Conservation (phyloP, 2,329 filamentous ascomycete species). For the Fusarium compactum region DNA sequence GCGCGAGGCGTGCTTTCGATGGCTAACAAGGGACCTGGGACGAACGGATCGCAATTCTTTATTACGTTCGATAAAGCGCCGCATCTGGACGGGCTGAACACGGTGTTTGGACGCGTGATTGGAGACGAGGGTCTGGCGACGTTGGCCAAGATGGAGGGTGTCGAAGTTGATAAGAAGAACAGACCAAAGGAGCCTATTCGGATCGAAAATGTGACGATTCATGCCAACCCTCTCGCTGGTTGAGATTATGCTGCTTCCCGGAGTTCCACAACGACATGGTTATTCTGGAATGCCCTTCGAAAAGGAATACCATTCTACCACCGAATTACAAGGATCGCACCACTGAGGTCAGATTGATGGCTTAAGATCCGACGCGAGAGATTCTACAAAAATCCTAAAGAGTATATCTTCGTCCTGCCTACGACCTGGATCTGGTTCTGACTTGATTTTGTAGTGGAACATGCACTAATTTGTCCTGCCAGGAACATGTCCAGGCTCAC, state of each 20-base stretch:
- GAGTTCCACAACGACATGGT: background rate
- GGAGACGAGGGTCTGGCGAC: constrained; percentile 74
- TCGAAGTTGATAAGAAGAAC: constrained; percentile 83
- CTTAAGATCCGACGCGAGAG: background rate
- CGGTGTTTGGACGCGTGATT: constrained; percentile 81
- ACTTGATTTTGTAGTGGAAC: background rate
- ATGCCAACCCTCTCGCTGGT: constrained; percentile 81
- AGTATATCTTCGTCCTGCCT: background rate
- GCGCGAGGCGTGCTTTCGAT: constrained; percentile 78
- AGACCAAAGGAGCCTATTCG: constrained; percentile 74
- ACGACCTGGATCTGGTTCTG: background rate
- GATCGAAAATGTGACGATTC: constrained; percentile 78
- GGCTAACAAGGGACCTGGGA: constrained; percentile 81
- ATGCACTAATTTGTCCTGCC: too few species aligned
- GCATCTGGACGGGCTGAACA: constrained; percentile 86
- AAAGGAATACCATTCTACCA: background rate
- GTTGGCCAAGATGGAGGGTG: constrained; percentile 76
- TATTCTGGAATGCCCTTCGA: background rate
- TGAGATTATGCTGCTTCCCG: constrained; percentile 49
- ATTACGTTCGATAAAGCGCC: constrained; percentile 81
- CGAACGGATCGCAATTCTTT: constrained; percentile 86
- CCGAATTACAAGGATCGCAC: background rate
- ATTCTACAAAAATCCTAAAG: background rate
- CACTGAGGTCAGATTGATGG: background rate
- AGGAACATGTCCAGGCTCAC: background rate